Percentiles rank a stretch among this genome's conserved stretches.
phyloP scores from a whole-genome alignment of 2,329 filamentous ascomycete species.

The Cyanodermella asteris region DNA sequence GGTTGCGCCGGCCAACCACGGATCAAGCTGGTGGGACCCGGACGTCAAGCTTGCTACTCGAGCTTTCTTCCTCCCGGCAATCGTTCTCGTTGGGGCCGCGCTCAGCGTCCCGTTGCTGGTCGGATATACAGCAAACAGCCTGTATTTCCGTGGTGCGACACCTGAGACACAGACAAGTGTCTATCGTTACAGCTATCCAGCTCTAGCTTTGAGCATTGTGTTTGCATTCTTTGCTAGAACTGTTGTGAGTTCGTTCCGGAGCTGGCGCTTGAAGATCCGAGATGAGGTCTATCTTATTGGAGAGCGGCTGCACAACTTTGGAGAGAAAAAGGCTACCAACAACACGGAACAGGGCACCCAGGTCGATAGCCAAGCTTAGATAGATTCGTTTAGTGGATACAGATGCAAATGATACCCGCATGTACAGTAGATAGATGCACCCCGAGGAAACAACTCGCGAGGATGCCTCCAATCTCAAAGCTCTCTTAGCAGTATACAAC shows the following conservation, averaged over 20 bases:
- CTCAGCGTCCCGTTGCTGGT: slow-evolving; percentile 42
- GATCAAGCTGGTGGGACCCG: slow-evolving; percentile 64
- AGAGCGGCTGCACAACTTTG: slow-evolving; percentile 86
- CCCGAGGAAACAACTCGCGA: no score
- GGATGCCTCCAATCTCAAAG: no score
- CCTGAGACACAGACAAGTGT: slow-evolving; percentile 18
- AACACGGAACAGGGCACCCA: no score
- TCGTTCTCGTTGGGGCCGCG: slow-evolving; percentile 37
- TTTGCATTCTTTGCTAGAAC: no score
- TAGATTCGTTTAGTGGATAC: no score
- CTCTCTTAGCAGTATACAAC: no score
- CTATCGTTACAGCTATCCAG: slow-evolving; percentile 56
- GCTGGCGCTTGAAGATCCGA: slow-evolving; percentile 62
- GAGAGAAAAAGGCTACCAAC: slow-evolving; percentile 34
- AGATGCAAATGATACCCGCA: no score
- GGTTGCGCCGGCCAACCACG: slow-evolving; percentile 40
- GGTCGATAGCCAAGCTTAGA: no score
- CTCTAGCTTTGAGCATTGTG: slow-evolving; percentile 31
- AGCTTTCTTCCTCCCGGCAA: slow-evolving; percentile 60
- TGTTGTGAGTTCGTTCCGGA: slow-evolving; percentile 36
- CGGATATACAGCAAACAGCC: slow-evolving; percentile 29
- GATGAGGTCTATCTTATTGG: slow-evolving; percentile 96
- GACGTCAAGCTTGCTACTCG: slow-evolving; percentile 61
- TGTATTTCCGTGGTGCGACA: slow-evolving; percentile 12
- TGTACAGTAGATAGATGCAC: no score